Percentiles rank a stretch among this genome's conserved stretches.
These are phyloP conservation scores for Parathielavia appendiculata DNA, from an alignment of 495 filamentous ascomycete species.

Conservation along the genomic window DNA sequence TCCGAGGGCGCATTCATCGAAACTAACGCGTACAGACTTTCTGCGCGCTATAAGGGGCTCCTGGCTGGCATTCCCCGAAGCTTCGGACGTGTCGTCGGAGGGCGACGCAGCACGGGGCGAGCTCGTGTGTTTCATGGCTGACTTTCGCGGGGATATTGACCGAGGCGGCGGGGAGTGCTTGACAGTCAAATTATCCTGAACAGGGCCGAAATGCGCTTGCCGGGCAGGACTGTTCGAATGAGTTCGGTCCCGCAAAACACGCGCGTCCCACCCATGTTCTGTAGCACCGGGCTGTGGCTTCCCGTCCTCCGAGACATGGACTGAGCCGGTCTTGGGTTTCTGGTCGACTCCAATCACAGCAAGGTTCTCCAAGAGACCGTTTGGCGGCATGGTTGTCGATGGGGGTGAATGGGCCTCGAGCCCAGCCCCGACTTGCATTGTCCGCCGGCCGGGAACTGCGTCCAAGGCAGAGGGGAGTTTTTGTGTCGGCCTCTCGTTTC, in stretches of 20 bases:
- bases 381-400: not conserved
- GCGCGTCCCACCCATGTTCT: slow-evolving; percentile 2
- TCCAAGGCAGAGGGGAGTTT: slow-evolving; percentile 27
- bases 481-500: slow-evolving; percentile 15
- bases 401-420: not conserved
- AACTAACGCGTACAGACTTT: slow-evolving; percentile 75
- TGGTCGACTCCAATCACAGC: not conserved
- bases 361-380: not conserved
- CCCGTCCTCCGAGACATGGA: slow-evolving; percentile 5
- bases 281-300: slow-evolving; percentile 1
- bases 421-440: slow-evolving; percentile 11
- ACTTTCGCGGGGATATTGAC: slow-evolving; percentile 80
- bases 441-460: slow-evolving; percentile 32
- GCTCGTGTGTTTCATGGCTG: slow-evolving; percentile 67
- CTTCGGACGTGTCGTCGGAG: slow-evolving; percentile 40
- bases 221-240: slow-evolving; percentile 43
- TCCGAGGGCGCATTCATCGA: slow-evolving; percentile 61
- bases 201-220: slow-evolving; percentile 66
- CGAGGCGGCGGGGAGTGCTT: slow-evolving; percentile 74
- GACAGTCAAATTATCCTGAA: slow-evolving; percentile 47
- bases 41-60: slow-evolving; percentile 55
- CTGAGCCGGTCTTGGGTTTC: not conserved
- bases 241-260: slow-evolving; percentile 23
- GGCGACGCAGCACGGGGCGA: slow-evolving; percentile 46
- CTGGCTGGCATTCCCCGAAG: slow-evolving; percentile 34